Base-by-base conservation (phyloP, 805 yeast genomes). In the Candida oleophila region DNA sequence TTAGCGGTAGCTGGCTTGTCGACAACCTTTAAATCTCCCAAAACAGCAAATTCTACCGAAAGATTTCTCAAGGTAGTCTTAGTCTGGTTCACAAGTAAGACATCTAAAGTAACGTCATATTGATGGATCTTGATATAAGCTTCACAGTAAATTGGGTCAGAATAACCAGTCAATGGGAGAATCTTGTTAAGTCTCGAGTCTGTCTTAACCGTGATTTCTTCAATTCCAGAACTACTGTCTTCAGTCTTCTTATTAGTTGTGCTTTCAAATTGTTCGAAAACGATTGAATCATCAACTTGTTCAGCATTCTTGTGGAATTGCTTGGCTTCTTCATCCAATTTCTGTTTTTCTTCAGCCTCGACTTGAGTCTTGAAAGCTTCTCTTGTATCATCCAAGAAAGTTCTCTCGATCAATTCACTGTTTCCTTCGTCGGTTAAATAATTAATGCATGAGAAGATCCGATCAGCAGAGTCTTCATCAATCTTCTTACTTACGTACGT, bases 131-230 rank as follows among this genome's bases (percentile, higher is more conserved):
- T 88, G 55, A 94, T 89, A 60, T 87, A 89, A 0, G 97, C 99
- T 71, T 94, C 99, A 4, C 97, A 98, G 64, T 94, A 94, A 30
- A 94, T 95, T 18, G 98, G 96, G 65, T 94, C 99, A 0, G 97
- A 87, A 68, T 90, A 94, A 15, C 99, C 99, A n/a, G 99, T 92
- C 55, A 94, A 78, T 64, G 89, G 98, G 42, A 89, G 83, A 58
- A 95, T 87, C 66, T 89, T 90, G 66, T 82, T 86, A 60, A 94
- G 78, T 68, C 89, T 86, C 1, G 97, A 89, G 57, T 79, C 87
- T 51, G 73, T 74, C 53, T 76, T 79, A 4, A 76, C 65, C 25
- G 74, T 70, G 22, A 75, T 69, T 32, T 75, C 78, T 5, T 76
- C 69, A 4, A 66, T 52, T 12, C 36, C 36, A 5, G 36, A 12